Evolutionary conservation across 2,329 filamentous ascomycete species (phyloP), one percentile per base, ranked within the genome.

Genomic region (Aspergillus alliaceus): DNA sequence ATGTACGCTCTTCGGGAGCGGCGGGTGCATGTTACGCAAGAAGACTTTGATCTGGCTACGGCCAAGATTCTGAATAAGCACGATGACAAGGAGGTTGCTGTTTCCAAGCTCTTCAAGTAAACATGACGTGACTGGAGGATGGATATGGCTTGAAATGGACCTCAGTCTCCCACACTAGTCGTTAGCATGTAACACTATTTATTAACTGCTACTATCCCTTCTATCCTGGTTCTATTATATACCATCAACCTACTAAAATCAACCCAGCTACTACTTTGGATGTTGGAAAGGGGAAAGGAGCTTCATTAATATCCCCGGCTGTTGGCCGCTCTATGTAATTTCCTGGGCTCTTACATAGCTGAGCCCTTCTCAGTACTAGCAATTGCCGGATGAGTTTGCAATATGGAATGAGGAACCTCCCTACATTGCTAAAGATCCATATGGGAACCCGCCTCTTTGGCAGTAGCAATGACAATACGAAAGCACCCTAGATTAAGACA

Each of bases 1-100:
- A 99, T 99, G 95, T 99, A 95, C 73, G 95, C 95, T 14, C 83
- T 99, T 63, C 88, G 95, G 67, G 95, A 99, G 80, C 84, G 95
- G 72, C 88, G 95, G 78, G 93, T 99, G 58, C 95, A 99, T 75
- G 95, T 99, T 65, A 99, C 95, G 35, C 95, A 99, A 76, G 95
- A 99, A 79, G 95, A 99, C 78, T 99, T 99, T 75, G 95, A 99
- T 76, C 84, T 99, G 61, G 95, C 95, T 32, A 99, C 95, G 6
- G 95, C 95, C 74, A 99, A 99, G 90, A 93, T 99, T 59, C 85
- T 99, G 74, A 98, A 99, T 86, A 98, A 97, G 84, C 95, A 98
- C 75, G 95, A 98, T 72, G 95, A 99, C 78, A 98, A 98, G 85
- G 93, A 96, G 75, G 68, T 72, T 32, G 70, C 70, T n/a, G 67